Evolutionary conservation across 2,329 filamentous ascomycete genomes (phyloP), one percentile per base, ranked within the genome.

Genomic region (Plectosphaerella sp.): DNA sequence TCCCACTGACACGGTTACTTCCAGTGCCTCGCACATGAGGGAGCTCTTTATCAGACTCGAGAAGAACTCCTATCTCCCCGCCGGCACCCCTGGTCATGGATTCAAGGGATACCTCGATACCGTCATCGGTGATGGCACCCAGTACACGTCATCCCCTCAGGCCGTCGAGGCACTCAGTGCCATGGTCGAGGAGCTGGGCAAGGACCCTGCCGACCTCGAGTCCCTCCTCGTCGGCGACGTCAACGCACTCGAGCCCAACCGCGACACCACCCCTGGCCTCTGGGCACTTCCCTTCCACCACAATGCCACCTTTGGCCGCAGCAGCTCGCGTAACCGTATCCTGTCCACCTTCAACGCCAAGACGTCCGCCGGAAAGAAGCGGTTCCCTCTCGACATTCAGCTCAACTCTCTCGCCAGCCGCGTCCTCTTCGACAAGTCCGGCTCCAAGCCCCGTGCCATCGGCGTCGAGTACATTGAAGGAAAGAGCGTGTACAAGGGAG

Each of bases 31-130:
- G 1, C 66, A 69, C 28, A 77, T 77, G 73, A 64, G 67, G 8
- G 52, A 64, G 4, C 68, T 75, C 54, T 76, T 76, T 45, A 52
- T 64, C 49, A 64, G 65, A 25, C 56, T 78, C 5, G 75, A 78
- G 58, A 64, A 66, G 25, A 72, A 72, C 58, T 64, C 69, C 50
- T 74, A 76, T 53, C 59, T 73, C 1, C 62, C 69, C 1, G 59
- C 61, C 15, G 66, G 65, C 9, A 66, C 67, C 3, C 28, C 66
- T 2, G 72, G 72, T 0, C 74, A 76, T 50, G 74, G 74, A 4
- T 75, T 69, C 54, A 58, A 65, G 28, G 74, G 72, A 12, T 74
- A 67, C 62, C 61, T 76, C 10, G 57, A 58, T 16, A 28, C 24
- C 14, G 37, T 24, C 28, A 37, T 41, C 12, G 47, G 47, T 10